Conservation (phyloP, 2,329 filamentous ascomycete species). For the Talaromyces sp. region DNA sequence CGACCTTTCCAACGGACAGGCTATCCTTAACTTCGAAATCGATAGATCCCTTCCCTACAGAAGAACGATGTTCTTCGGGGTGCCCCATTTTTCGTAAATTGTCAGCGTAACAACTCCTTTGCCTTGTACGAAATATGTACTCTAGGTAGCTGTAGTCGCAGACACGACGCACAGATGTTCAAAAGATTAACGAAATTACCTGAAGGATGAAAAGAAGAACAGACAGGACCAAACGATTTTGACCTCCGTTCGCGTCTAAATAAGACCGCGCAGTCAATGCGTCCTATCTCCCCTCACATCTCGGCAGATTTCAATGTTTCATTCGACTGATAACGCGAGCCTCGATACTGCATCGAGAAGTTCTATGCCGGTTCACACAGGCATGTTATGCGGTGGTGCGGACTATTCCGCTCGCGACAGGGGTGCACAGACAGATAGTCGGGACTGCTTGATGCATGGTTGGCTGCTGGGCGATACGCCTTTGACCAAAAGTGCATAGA, state of each 20-base stretch:
- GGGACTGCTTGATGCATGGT: not conserved
- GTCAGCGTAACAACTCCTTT: no score
- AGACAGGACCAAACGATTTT: not conserved
- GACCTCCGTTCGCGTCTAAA: not conserved
- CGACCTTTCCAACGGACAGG: constrained; percentile 30
- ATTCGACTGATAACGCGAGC: constrained; percentile 3
- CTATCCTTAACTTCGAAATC: constrained; percentile 21
- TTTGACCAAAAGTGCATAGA: not conserved
- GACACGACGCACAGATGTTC: no score
- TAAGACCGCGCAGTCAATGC: not conserved
- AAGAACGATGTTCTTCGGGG: not conserved
- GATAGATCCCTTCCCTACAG: constrained; percentile 3
- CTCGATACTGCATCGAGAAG: constrained; percentile 6
- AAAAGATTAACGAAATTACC: no score
- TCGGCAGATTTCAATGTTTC: not conserved
- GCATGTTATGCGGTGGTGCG: not conserved
- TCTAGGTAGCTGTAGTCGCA: no score
- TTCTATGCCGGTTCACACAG: not conserved
- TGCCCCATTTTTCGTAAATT: not conserved
- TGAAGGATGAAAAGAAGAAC: not conserved
- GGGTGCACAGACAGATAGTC: constrained; percentile 3
- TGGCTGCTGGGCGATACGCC: not conserved
- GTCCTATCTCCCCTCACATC: not conserved
- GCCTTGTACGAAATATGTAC: no score
- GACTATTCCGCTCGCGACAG: constrained; percentile 3